Conservation (phyloP, 1,139 yeast genomes). For the Arxiozyma bovina region DNA sequence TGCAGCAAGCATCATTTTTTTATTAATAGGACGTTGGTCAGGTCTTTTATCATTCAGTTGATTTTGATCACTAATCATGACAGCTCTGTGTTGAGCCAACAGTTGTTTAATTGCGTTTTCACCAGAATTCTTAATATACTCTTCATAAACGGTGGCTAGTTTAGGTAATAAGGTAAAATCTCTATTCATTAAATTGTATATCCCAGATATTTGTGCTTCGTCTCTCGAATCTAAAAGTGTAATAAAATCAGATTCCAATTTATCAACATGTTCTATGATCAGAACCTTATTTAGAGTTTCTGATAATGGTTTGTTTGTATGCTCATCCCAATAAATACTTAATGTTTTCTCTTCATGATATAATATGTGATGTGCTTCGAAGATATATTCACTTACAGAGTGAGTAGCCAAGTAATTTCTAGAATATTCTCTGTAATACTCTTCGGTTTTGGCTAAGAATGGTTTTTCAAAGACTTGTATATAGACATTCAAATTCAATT, state of each 20-base stretch:
- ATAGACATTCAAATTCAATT: constrained; percentile 75
- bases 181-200: constrained; percentile 67
- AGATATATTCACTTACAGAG: constrained; percentile 85
- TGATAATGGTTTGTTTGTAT: constrained; percentile 68
- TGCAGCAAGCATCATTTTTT: constrained; percentile 16
- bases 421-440: constrained; percentile 67
- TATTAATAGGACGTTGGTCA: constrained; percentile 14
- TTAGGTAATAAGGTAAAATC: constrained; percentile 46
- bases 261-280: constrained; percentile 69
- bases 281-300: constrained; percentile 68
- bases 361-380: constrained; percentile 72
- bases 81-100: constrained; percentile 19
- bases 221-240: constrained; percentile 67
- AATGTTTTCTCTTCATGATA: constrained; percentile 76
- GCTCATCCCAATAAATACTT: constrained; percentile 74
- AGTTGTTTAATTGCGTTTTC: constrained; percentile 24
- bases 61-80: constrained; percentile 10
- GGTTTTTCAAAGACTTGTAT: constrained; percentile 68
- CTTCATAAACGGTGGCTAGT: constrained; percentile 62
- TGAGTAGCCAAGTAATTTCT: constrained; percentile 55
- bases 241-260: constrained; percentile 70
- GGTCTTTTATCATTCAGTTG: constrained; percentile 10
- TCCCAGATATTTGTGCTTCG: constrained; percentile 65
- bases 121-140: constrained; percentile 50
- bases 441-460: constrained; percentile 64